These are phyloP conservation scores for Primulina eburnea DNA, from an alignment of 257 asterid genomes.

Conservation along the genomic window DNA sequence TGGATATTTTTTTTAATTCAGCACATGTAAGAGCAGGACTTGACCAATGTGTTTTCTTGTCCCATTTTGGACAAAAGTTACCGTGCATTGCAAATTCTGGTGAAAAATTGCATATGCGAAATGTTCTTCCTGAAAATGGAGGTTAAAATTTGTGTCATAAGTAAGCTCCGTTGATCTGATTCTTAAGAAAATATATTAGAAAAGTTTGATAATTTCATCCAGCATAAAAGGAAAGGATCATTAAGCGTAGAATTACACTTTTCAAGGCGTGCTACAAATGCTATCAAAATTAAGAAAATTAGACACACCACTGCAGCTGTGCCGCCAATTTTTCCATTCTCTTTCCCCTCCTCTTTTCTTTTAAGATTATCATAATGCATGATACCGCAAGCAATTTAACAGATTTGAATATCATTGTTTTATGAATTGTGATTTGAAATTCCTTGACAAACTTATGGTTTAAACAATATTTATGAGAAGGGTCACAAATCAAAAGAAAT, in stretches of 20 bases:
- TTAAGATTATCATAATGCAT: neutral
- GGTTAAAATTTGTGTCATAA: no score
- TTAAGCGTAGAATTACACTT: no score
- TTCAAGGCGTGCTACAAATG: no score
- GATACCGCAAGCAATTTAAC: neutral
- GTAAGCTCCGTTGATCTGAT: no score
- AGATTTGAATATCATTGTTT: neutral
- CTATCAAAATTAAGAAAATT: neutral
- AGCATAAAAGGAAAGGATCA: no score
- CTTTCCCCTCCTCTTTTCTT: neutral
- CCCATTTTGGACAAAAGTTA: neutral
- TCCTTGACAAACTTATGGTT: neutral
- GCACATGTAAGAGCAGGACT: neutral
- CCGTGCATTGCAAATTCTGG: neutral
- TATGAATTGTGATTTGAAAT: neutral
- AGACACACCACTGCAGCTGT: neutral
- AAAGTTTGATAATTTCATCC: no score
- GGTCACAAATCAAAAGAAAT: neutral
- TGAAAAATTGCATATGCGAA: neutral
- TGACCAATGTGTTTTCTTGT: neutral
- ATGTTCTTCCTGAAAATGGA: no score
- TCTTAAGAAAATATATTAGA: no score
- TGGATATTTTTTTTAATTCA: neutral
- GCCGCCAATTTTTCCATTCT: neutral
- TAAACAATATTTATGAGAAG: neutral